Evolutionary conservation across 345 rosid species (phyloP).

Genomic region (Cardamine occulta): DNA sequence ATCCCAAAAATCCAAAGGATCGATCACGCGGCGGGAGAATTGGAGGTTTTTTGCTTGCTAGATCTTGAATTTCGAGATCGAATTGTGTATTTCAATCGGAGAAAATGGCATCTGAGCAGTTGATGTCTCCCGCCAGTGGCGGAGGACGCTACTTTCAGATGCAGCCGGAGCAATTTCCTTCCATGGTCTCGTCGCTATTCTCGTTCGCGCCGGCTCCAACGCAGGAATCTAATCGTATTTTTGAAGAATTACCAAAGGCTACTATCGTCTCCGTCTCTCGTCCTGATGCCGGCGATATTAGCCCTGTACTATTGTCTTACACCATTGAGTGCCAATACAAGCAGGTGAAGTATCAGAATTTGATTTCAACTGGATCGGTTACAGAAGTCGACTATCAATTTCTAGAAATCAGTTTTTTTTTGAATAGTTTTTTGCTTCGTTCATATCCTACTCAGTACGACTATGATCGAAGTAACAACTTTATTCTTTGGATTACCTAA

Average conservation of each 20-base stretch:
- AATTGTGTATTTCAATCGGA: background rate
- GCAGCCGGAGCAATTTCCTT: slow-evolving; percentile 65
- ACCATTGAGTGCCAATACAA: slow-evolving; percentile 85
- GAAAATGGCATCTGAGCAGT: slow-evolving; percentile 77
- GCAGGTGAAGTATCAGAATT: slow-evolving; percentile 57
- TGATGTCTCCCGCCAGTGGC: slow-evolving; percentile 54
- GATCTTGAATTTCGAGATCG: slow-evolving; percentile 29
- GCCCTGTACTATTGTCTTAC: slow-evolving; percentile 81
- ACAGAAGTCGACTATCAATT: background rate
- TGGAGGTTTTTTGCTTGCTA: background rate
- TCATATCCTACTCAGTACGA: background rate
- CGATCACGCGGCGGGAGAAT: slow-evolving; percentile 1
- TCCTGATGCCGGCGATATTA: slow-evolving; percentile 89
- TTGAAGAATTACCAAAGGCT: slow-evolving; percentile 87
- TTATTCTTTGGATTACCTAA: background rate
- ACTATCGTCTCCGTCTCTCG: slow-evolving; percentile 76
- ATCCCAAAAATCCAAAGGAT: background rate
- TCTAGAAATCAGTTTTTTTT: background rate
- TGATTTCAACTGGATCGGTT: background rate
- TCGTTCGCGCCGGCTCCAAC: slow-evolving; percentile 57
- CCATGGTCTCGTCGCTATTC: slow-evolving; percentile 58
- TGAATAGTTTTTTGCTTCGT: background rate
- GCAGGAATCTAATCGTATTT: slow-evolving; percentile 66
- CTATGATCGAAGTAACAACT: slow-evolving; percentile 17
- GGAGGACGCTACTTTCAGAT: slow-evolving; percentile 73